Percentiles rank a stretch among this genome's conserved stretches.
Conservation (phyloP, 306 rosid genomes). For the Quercus alba region DNA sequence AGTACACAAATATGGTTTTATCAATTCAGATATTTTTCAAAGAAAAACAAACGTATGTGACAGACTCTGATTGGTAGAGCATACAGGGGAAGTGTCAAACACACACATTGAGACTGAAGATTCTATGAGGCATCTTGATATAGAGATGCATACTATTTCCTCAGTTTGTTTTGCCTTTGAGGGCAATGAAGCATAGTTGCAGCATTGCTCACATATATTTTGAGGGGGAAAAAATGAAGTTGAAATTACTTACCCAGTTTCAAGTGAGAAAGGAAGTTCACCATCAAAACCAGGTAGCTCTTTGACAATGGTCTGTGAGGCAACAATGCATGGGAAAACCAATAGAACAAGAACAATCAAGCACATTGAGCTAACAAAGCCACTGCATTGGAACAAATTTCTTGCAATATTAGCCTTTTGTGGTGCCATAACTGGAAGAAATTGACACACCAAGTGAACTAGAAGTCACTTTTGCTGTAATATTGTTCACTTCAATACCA, state of each 20-base stretch:
- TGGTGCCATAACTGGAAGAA: background rate
- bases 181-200: too few relatives aligned
- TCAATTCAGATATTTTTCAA: too few relatives aligned
- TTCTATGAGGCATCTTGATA: too few relatives aligned
- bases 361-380: background rate
- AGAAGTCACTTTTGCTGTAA: background rate
- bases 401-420: background rate
- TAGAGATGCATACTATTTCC: background rate
- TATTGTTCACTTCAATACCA: background rate
- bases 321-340: slow-evolving; percentile 8
- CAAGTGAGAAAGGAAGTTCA: slow-evolving; percentile 29
- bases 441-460: background rate
- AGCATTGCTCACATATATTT: too few relatives aligned
- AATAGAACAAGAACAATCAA: background rate
- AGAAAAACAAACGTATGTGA: too few relatives aligned
- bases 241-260: slow-evolving; percentile 23
- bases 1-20: too few relatives aligned
- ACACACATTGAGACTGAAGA: too few relatives aligned
- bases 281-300: slow-evolving; percentile 21
- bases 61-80: too few relatives aligned
- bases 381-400: background rate
- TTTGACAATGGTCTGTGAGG: slow-evolving; percentile 22
- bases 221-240: background rate
- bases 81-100: too few relatives aligned
- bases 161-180: too few relatives aligned